phyloP scores from a whole-genome alignment of 441 rosid genomes.

The Bocquillonia castaneifolia region DNA sequence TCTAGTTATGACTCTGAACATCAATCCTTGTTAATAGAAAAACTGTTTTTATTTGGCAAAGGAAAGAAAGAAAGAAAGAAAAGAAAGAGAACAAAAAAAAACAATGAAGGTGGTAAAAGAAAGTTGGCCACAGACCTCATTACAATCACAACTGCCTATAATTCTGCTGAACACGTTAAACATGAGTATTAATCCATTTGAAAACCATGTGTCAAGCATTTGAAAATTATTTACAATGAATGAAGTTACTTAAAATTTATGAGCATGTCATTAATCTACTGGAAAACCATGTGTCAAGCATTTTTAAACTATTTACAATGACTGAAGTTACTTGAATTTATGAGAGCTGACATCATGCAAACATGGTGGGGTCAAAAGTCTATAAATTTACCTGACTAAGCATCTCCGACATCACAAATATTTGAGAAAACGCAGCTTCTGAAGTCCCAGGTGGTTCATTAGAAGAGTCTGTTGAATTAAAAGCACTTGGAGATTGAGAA shows the following conservation, averaged over 20 bases:
- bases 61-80: background rate
- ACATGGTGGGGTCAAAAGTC: background rate
- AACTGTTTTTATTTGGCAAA: background rate
- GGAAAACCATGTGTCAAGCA: background rate
- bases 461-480: conserved; percentile 49
- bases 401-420: conserved; percentile 51
- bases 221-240: background rate
- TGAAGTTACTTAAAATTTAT: background rate
- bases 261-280: background rate
- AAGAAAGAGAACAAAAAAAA: background rate
- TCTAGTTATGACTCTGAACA: background rate
- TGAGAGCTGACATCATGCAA: background rate
- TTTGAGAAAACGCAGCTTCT: conserved; percentile 41
- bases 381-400: conserved; percentile 63
- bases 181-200: background rate
- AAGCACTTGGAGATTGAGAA: conserved; percentile 49
- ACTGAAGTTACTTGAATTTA: background rate
- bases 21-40: background rate
- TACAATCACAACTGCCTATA: background rate
- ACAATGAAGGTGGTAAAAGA: no score
- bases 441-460: conserved; percentile 39
- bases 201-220: background rate
- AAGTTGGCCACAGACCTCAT: background rate
- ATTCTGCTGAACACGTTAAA: background rate
- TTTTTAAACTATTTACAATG: background rate